Conservation (phyloP, 208 protist species). For the Trichomonas vaginalis region DNA sequence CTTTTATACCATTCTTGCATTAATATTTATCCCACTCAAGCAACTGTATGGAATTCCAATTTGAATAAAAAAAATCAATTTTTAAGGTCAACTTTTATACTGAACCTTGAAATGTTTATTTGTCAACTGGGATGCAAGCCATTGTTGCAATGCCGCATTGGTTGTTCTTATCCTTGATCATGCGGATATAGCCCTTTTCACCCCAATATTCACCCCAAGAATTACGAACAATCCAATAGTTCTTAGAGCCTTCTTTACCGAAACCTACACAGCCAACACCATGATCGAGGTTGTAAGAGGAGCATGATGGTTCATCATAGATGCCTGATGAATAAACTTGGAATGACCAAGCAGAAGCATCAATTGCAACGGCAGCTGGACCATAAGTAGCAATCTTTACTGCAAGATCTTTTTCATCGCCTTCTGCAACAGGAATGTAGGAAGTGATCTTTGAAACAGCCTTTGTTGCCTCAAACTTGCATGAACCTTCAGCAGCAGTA, state of each 20-base stretch:
- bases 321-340: constrained; percentile 31
- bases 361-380: constrained; percentile 23
- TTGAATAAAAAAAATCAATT: too few relatives aligned
- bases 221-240: constrained; percentile 39
- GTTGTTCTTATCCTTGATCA: constrained; percentile 29
- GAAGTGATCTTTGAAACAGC: neutral
- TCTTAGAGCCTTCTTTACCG: neutral
- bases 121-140: constrained; percentile 1
- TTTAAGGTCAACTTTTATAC: too few relatives aligned
- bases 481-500: neutral
- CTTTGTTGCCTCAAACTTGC: neutral
- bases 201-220: constrained; percentile 39
- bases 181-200: constrained; percentile 29
- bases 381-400: neutral
- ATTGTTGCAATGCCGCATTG: constrained; percentile 33
- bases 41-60: too few relatives aligned
- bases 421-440: neutral
- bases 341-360: constrained; percentile 26
- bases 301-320: constrained; percentile 19
- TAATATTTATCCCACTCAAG: too few relatives aligned
- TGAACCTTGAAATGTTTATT: too few relatives aligned
- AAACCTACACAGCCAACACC: constrained; percentile 25
- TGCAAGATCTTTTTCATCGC: constrained; percentile 23
- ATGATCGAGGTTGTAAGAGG: constrained; percentile 23
- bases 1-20: too few relatives aligned